These are phyloP conservation scores for Aspergillus persii DNA, from an alignment of 2,329 filamentous ascomycete genomes.

Conservation along the genomic window DNA sequence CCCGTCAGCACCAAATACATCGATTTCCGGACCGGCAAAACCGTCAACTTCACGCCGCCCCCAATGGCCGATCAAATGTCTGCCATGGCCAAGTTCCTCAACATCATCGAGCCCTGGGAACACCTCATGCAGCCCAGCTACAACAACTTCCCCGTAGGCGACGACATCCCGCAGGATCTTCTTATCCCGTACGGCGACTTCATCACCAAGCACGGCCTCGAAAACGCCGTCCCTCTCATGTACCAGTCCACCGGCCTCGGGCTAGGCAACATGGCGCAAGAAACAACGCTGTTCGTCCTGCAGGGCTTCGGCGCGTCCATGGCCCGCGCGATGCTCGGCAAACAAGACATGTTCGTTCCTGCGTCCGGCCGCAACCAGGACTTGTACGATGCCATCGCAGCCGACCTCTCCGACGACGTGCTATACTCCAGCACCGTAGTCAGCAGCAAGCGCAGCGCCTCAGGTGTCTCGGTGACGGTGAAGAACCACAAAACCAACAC, in stretches of 20 bases:
- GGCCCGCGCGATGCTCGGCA: conserved; percentile 31
- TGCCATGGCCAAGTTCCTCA: conserved; percentile 18
- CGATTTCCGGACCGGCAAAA: conserved; percentile 17
- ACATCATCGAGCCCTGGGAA: conserved; percentile 18
- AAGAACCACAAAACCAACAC: conserved; percentile 24
- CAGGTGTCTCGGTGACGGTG: conserved; percentile 33
- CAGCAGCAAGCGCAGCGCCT: conserved; percentile 14
- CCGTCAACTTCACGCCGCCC: conserved; percentile 8
- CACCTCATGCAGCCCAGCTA: conserved; percentile 16
- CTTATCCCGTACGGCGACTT: conserved; percentile 23
- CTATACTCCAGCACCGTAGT: conserved; percentile 39
- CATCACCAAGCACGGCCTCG: conserved; percentile 19
- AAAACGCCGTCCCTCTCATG: conserved; percentile 16
- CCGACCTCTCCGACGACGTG: conserved; percentile 39
- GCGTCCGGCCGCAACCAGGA: conserved; percentile 36
- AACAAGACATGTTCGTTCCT: conserved; percentile 30
- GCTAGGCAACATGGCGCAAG: conserved; percentile 12
- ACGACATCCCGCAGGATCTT: conserved; percentile 21
- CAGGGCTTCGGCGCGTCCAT: conserved; percentile 17
- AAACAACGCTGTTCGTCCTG: conserved; percentile 13
- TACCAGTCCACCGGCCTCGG: conserved; percentile 16
- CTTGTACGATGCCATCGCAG: conserved; percentile 42
- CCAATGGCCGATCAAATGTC: conserved; percentile 7
- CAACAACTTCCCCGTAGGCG: conserved; percentile 15
- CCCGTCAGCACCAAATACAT: conserved; percentile 12